phyloP scores from a whole-genome alignment of 1,139 yeast genomes.

The Taphrina wiesneri region DNA sequence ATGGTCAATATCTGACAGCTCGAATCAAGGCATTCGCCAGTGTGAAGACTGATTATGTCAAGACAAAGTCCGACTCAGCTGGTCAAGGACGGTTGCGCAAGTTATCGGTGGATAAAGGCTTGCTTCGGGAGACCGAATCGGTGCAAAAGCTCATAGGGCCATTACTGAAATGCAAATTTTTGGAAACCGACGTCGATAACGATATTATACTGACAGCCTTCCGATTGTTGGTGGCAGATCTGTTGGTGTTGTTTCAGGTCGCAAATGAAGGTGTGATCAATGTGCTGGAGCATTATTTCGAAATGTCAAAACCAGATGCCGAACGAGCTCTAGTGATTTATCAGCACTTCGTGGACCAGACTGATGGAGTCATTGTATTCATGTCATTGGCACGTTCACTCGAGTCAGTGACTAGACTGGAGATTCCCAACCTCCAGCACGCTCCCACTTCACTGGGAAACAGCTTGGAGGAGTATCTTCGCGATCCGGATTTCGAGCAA shows the following conservation, averaged over 20 bases:
- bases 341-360: constrained; percentile 79
- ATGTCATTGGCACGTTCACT: constrained; percentile 85
- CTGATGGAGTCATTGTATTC: constrained; percentile 83
- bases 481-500: constrained; percentile 79
- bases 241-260: constrained; percentile 79
- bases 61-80: constrained; percentile 53
- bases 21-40: constrained; percentile 69
- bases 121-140: constrained; percentile 78
- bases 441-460: constrained; percentile 88
- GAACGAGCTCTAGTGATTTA: constrained; percentile 81
- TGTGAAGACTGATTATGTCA: constrained; percentile 73
- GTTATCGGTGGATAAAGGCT: constrained; percentile 73
- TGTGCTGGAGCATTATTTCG: constrained; percentile 88
- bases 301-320: constrained; percentile 82
- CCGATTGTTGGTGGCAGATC: constrained; percentile 80
- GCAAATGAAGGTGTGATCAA: constrained; percentile 94
- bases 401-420: constrained; percentile 81
- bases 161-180: constrained; percentile 68
- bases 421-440: constrained; percentile 93
- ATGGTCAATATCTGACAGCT: constrained; percentile 67
- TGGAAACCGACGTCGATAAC: constrained; percentile 68
- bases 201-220: constrained; percentile 83
- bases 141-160: constrained; percentile 80
- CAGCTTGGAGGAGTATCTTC: constrained; percentile 81
- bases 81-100: constrained; percentile 60